These are phyloP conservation scores for Entoloma clypeatum DNA, from an alignment of 1,284 basidiomycete genomes.

Conservation along the genomic window DNA sequence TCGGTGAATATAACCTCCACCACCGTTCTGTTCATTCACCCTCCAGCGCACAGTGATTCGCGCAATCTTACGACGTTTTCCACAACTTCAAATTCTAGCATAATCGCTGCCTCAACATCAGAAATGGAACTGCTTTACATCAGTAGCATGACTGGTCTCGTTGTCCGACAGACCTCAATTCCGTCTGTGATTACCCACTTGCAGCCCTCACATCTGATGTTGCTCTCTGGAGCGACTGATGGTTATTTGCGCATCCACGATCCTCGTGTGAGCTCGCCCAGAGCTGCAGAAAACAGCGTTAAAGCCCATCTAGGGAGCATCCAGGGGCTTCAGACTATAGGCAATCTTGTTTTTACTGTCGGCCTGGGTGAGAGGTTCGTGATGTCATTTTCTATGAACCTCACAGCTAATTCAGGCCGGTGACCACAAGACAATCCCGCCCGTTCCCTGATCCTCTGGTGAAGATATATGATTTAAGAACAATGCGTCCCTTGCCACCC, in stretches of 20 bases:
- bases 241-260: slow-evolving; percentile 86
- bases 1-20: slow-evolving; percentile 39
- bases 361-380: slow-evolving; percentile 80
- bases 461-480: slow-evolving; percentile 89
- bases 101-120: slow-evolving; percentile 63
- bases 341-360: slow-evolving; percentile 80
- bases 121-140: slow-evolving; percentile 66
- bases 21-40: slow-evolving; percentile 1
- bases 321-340: slow-evolving; percentile 76
- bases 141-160: slow-evolving; percentile 70
- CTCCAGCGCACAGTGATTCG: slow-evolving; percentile 32
- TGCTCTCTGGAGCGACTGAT: slow-evolving; percentile 80
- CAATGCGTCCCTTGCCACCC: slow-evolving; percentile 75
- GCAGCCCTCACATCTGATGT: slow-evolving; percentile 55
- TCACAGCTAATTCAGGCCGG: slow-evolving; percentile 15
- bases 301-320: slow-evolving; percentile 81
- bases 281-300: slow-evolving; percentile 47
- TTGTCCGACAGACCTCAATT: slow-evolving; percentile 55
- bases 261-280: slow-evolving; percentile 55
- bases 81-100: slow-evolving; percentile 44
- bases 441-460: slow-evolving; percentile 90
- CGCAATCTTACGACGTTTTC: slow-evolving; percentile 58
- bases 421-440: slow-evolving; percentile 66
- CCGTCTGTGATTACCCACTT: slow-evolving; percentile 63
- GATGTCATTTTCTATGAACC: neutral